Conservation (phyloP, 345 rosid species). For the Lumnitzera racemosa region DNA sequence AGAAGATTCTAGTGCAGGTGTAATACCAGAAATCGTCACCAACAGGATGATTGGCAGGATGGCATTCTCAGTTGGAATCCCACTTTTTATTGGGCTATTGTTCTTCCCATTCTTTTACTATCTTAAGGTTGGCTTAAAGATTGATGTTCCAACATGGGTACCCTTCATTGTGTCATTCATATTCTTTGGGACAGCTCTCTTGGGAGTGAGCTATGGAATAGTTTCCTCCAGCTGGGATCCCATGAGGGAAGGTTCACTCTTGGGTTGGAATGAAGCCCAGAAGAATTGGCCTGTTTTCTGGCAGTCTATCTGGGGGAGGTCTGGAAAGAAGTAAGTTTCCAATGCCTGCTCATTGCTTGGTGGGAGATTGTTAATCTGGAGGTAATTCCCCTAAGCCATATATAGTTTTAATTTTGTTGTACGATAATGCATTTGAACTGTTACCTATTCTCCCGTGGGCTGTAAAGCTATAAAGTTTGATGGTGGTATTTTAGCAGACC, state of each 20-base stretch:
- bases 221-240: constrained; percentile 99
- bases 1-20: constrained; percentile 35
- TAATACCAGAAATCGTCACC: constrained; percentile 86
- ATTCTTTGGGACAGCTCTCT: constrained; percentile 77
- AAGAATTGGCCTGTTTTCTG: constrained; percentile 96
- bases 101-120: constrained; percentile 91
- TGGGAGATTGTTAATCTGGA: too few relatives aligned
- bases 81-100: constrained; percentile 58
- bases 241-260: constrained; percentile 72
- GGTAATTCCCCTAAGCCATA: too few relatives aligned
- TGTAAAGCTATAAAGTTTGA: too few relatives aligned
- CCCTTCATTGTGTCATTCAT: constrained; percentile 76
- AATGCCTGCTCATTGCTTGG: too few relatives aligned
- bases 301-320: constrained; percentile 75
- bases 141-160: constrained; percentile 83
- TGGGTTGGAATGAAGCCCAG: constrained; percentile 93
- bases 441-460: too few relatives aligned
- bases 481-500: too few relatives aligned
- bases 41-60: constrained; percentile 87
- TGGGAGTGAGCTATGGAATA: constrained; percentile 87
- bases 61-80: constrained; percentile 73
- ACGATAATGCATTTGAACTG: too few relatives aligned
- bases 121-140: constrained; percentile 68
- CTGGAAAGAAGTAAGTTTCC: constrained; percentile 35
- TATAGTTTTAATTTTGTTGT: too few relatives aligned